phyloP scores from a whole-genome alignment of 1,139 yeast species.

The Saccharomyces hybrid region DNA sequence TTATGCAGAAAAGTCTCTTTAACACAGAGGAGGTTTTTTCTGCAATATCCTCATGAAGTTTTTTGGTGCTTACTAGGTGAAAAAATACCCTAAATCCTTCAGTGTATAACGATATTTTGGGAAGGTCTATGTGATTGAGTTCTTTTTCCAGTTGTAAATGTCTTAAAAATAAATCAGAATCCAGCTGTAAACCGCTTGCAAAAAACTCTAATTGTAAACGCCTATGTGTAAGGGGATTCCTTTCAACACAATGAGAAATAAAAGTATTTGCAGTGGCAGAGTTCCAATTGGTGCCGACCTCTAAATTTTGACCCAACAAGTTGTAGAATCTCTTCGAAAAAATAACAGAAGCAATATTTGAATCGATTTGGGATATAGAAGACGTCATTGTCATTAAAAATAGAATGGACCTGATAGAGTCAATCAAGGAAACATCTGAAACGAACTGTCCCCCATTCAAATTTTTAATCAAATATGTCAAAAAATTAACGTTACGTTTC shows the following conservation, averaged over 20 bases:
- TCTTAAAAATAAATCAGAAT: slow-evolving; percentile 17
- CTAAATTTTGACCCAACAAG: slow-evolving; percentile 12
- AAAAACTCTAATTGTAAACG: slow-evolving; percentile 28
- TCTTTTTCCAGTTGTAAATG: slow-evolving; percentile 19
- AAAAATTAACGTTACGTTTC: slow-evolving; percentile 15
- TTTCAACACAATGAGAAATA: slow-evolving; percentile 19
- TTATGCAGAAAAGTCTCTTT: slow-evolving; percentile 19
- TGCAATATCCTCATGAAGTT: slow-evolving; percentile 17
- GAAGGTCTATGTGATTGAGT: slow-evolving; percentile 15
- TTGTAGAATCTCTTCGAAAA: slow-evolving; percentile 20
- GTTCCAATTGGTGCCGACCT: slow-evolving; percentile 16
- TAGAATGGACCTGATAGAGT: slow-evolving; percentile 18
- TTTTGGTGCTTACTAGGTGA: slow-evolving; percentile 20
- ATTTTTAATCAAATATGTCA: slow-evolving; percentile 19
- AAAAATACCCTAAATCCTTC: slow-evolving; percentile 30
- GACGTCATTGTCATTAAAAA: slow-evolving; percentile 17
- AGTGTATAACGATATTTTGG: slow-evolving; percentile 22
- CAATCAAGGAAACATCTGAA: slow-evolving; percentile 21
- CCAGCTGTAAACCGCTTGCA: slow-evolving; percentile 25
- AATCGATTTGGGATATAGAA: slow-evolving; percentile 15
- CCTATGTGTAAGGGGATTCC: slow-evolving; percentile 17
- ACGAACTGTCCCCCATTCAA: slow-evolving; percentile 18
- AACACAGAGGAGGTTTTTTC: slow-evolving; percentile 19
- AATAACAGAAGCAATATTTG: slow-evolving; percentile 13
- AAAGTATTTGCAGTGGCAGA: slow-evolving; percentile 14